Percentiles rank a stretch among this genome's conserved stretches.
These are phyloP conservation scores for Simplicillium aogashimaense DNA, from an alignment of 2,329 filamentous ascomycete species.

Conservation along the genomic window DNA sequence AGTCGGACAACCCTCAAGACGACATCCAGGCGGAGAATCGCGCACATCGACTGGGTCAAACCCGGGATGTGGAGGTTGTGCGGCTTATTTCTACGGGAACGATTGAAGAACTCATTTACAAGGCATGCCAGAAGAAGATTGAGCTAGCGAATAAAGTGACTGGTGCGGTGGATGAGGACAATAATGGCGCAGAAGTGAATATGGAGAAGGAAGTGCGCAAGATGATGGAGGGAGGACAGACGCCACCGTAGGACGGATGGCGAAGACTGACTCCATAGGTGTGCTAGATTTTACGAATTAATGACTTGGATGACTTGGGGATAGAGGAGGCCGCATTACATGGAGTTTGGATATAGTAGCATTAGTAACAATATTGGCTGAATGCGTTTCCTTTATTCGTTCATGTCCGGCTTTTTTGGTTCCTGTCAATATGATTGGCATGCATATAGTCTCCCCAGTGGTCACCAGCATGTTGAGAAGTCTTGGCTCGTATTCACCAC, in stretches of 20 bases:
- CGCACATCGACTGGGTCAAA: constrained; percentile 90
- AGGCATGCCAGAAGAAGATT: constrained; percentile 85
- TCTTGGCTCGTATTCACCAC: too few species aligned
- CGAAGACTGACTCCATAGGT: too few species aligned
- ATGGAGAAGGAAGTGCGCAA: constrained; percentile 33
- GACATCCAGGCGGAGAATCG: constrained; percentile 98
- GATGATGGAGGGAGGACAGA: constrained; percentile 30
- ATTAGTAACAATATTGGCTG: too few species aligned
- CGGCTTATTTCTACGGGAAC: constrained; percentile 71
- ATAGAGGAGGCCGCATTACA: too few species aligned
- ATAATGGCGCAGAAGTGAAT: constrained; percentile 19
- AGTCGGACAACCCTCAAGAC: constrained; percentile 95
- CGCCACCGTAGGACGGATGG: constrained; percentile 22
- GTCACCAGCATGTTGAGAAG: too few species aligned
- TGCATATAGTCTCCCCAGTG: too few species aligned
- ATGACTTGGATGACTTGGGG: too few species aligned
- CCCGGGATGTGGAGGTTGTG: constrained; percentile 80
- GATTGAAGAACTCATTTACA: constrained; percentile 89
- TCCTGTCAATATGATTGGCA: too few species aligned
- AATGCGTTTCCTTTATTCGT: too few species aligned
- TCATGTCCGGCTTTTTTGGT: too few species aligned
- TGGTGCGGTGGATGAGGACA: constrained; percentile 20
- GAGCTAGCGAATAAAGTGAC: constrained; percentile 63
- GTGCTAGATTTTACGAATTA: too few species aligned
- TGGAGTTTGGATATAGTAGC: too few species aligned